Percentiles rank a stretch among this genome's conserved stretches.
Conservation (phyloP, 73 alveolate species). For the Symbiodinium natans region DNA sequence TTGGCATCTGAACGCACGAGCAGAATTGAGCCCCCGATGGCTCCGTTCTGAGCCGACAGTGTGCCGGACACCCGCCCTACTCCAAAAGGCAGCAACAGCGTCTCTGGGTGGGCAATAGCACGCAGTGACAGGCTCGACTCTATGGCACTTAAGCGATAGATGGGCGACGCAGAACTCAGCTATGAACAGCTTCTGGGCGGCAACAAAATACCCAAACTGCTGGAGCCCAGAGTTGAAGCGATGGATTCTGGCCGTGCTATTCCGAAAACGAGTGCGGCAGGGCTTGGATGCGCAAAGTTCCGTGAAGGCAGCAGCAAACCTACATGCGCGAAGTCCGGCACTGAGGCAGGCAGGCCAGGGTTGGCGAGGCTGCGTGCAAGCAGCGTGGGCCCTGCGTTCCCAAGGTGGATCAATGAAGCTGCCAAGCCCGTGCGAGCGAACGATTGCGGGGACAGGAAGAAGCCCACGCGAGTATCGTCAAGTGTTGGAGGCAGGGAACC, state of each 20-base stretch:
- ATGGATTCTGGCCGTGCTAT: neutral
- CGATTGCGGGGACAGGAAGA: neutral
- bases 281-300: neutral
- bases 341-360: too few relatives aligned
- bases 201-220: neutral
- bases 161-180: neutral
- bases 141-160: neutral
- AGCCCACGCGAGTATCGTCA: neutral
- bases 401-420: neutral
- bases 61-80: neutral
- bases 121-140: neutral
- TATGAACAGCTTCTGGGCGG: neutral
- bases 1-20: neutral
- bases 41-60: neutral
- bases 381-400: neutral
- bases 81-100: neutral
- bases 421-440: neutral
- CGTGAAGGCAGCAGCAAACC: neutral
- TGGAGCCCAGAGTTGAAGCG: neutral
- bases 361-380: constrained; percentile 13
- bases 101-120: neutral
- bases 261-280: neutral
- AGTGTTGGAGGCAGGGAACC: neutral
- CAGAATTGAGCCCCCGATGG: neutral
- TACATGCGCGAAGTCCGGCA: too few relatives aligned